Evolutionary conservation across 2,329 filamentous ascomycete genomes (phyloP), one percentile per base, ranked within the genome.

Genomic region (Bisporella sp.): DNA sequence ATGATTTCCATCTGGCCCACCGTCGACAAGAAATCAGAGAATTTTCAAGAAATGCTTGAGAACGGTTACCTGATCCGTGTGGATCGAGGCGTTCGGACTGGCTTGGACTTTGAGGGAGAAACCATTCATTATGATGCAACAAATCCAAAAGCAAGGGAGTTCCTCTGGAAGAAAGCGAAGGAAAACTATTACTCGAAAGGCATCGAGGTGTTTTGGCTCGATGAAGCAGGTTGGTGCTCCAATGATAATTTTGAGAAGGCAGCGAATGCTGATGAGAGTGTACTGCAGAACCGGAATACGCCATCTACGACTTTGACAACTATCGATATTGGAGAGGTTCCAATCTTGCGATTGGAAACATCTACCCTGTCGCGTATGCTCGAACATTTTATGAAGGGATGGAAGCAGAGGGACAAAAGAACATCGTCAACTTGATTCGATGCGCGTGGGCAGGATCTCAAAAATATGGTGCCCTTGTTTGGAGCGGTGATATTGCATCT

Each of bases 1-100:
- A 85, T 86, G 81, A 79, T 86, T 0, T 84, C 80, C 0, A 76
- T 86, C 56, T 86, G 83, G 82, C 82, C 82, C 0, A 85, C 81
- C 0, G 81, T 86, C 1, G 79, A 85, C 48, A 72, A 70, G 9
- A 60, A 64, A 2, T 80, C 76, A 0, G 76, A 81, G 41, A 84
- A 84, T 61, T 85, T 76, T 58, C 57, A 71, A 0, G 75, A 84
- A 54, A 84, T 85, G 79, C 65, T 82, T 0, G 77, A 81, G 49
- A 71, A 72, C 7, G 82, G 82, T 0, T 71, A 77, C 4, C 71
- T 86, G 2, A 80, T 85, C 53, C 75, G 79, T 0, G 72, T 71
- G 6, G 82, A 85, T 53, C 73, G 81, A 5, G 82, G 82, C 1
- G 67, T 81, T 28, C 72, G 79, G 0, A 73, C 74, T 1, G 74